These are phyloP conservation scores for Bipolaris zeicola DNA, from an alignment of 2,329 filamentous ascomycete species.

Conservation along the genomic window DNA sequence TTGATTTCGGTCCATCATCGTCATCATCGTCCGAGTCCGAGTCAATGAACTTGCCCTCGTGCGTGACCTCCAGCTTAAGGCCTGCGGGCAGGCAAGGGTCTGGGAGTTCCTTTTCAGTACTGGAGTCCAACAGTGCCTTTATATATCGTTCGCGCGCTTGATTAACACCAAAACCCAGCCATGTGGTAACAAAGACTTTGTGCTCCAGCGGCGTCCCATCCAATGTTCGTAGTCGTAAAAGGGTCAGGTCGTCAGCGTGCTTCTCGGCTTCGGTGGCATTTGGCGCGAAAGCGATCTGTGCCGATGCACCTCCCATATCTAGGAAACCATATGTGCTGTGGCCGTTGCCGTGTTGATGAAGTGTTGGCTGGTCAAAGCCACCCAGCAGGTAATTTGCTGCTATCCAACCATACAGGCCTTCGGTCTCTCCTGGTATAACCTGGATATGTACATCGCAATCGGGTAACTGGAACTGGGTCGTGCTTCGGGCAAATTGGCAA, in stretches of 20 bases:
- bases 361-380: slow-evolving; percentile 78
- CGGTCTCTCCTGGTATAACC: slow-evolving; percentile 93
- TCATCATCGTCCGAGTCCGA: slow-evolving; percentile 46
- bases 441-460: slow-evolving; percentile 90
- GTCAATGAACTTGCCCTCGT: slow-evolving; percentile 67
- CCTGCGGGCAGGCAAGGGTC: slow-evolving; percentile 90
- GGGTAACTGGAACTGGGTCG: slow-evolving; percentile 83
- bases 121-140: slow-evolving; percentile 72
- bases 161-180: slow-evolving; percentile 97
- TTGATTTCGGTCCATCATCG: slow-evolving; percentile 30
- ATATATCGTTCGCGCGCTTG: slow-evolving; percentile 86
- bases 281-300: slow-evolving; percentile 96
- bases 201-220: slow-evolving; percentile 80
- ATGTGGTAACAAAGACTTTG: slow-evolving; percentile 91
- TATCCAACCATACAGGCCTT: slow-evolving; percentile 96
- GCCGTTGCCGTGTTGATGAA: slow-evolving; percentile 79
- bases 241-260: slow-evolving; percentile 85
- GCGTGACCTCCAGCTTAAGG: slow-evolving; percentile 72
- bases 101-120: slow-evolving; percentile 70
- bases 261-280: slow-evolving; percentile 89
- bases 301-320: slow-evolving; percentile 97
- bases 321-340: slow-evolving; percentile 97
- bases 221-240: slow-evolving; percentile 82
- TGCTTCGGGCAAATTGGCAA: slow-evolving; percentile 78
- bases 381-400: slow-evolving; percentile 94